These are phyloP conservation scores for Lenwebbia sp. DNA, from an alignment of 345 rosid species.

Conservation along the genomic window DNA sequence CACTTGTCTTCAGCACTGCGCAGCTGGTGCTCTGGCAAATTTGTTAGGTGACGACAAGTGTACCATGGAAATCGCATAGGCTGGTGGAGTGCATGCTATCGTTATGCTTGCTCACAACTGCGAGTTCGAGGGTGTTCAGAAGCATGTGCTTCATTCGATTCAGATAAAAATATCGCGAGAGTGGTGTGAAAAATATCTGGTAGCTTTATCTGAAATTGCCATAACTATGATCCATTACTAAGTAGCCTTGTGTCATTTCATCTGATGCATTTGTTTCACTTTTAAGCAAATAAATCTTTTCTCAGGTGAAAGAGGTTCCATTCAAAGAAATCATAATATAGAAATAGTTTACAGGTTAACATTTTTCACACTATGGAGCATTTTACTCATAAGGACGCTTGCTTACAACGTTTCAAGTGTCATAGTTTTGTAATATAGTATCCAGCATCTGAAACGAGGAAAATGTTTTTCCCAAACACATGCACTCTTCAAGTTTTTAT, in stretches of 20 bases:
- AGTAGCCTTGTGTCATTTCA: not conserved
- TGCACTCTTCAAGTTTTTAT: too few species aligned
- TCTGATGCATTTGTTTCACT: not conserved
- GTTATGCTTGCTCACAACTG: slow-evolving; percentile 77
- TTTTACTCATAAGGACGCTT: not conserved
- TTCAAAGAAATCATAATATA: not conserved
- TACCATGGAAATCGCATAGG: slow-evolving; percentile 59
- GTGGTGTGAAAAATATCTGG: not conserved
- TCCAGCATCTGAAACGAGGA: too few species aligned
- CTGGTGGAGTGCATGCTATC: slow-evolving; percentile 69
- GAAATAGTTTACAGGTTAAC: not conserved
- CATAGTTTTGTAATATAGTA: too few species aligned
- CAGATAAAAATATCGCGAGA: not conserved
- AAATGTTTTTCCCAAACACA: too few species aligned
- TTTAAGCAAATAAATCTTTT: not conserved
- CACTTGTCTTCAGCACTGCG: slow-evolving; percentile 45
- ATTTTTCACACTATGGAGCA: not conserved
- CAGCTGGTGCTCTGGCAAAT: slow-evolving; percentile 82
- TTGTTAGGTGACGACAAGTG: slow-evolving; percentile 79
- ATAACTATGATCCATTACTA: not conserved
- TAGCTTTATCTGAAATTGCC: not conserved
- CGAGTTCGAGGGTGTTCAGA: slow-evolving; percentile 76
- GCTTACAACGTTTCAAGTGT: too few species aligned
- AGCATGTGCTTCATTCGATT: slow-evolving; percentile 18
- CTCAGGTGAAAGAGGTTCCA: not conserved